Evolutionary conservation across 2,329 filamentous ascomycete genomes (phyloP).

Genomic region (Claviceps fusiformis): DNA sequence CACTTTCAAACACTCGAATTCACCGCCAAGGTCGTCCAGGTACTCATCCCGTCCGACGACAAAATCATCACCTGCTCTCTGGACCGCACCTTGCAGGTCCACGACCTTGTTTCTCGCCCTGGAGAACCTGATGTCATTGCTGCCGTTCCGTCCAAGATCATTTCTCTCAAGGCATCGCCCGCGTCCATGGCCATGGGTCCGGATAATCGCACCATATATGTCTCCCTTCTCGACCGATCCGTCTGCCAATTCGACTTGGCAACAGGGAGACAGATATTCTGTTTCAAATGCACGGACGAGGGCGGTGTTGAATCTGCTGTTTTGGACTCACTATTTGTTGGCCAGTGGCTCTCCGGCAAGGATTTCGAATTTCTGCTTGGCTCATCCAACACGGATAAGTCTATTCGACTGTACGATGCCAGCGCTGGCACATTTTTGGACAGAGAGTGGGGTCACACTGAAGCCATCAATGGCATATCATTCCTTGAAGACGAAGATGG

Average conservation of each 20-base stretch:
- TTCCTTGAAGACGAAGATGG: conserved; percentile 49
- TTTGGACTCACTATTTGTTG: conserved; percentile 62
- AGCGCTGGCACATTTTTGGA: conserved; percentile 66
- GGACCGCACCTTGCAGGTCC: conserved; percentile 74
- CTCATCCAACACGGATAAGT: conserved; percentile 93
- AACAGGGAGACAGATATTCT: conserved; percentile 54
- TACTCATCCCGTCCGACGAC: conserved; percentile 60
- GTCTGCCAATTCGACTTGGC: conserved; percentile 48
- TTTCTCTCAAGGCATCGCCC: conserved; percentile 76
- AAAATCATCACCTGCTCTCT: conserved; percentile 74
- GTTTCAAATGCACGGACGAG: conserved; percentile 74
- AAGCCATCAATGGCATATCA: conserved; percentile 76
- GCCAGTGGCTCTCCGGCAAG: conserved; percentile 36
- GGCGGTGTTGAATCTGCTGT: conserved; percentile 71
- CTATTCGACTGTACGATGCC: conserved; percentile 75
- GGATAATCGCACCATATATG: conserved; percentile 44
- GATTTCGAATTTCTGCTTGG: conserved; percentile 60
- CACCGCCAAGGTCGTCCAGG: conserved; percentile 66
- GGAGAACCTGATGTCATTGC: conserved; percentile 51
- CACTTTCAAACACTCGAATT: conserved; percentile 92
- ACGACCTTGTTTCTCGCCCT: conserved; percentile 62
- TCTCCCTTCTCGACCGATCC: conserved; percentile 47
- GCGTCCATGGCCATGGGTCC: conserved; percentile 65
- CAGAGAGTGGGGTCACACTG: conserved; percentile 89
- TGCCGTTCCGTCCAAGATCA: conserved; percentile 62